Evolutionary conservation across 2,329 filamentous ascomycete genomes (phyloP).

Genomic region (Aureobasidium sp.): DNA sequence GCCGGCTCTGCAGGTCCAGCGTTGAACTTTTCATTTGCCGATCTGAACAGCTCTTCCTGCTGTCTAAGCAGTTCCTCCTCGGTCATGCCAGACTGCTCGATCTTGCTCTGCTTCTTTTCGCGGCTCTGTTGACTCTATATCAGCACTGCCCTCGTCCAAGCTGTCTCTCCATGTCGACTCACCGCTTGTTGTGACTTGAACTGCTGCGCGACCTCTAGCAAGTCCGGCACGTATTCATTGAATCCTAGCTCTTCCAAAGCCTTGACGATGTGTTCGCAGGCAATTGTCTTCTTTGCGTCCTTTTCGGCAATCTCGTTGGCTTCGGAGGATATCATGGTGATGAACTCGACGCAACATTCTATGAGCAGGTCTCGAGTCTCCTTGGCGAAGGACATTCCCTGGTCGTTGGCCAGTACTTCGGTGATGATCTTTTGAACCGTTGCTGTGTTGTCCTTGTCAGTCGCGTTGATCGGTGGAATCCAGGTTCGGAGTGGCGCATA

Average conservation of each 20-base stretch:
- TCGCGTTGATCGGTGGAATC: neutral
- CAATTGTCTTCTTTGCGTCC: conserved; percentile 98
- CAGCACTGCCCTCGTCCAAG: conserved; percentile 6
- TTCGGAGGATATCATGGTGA: conserved; percentile 95
- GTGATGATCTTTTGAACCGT: conserved; percentile 79
- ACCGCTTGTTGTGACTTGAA: conserved; percentile 93
- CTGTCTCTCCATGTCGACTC: conserved; percentile 23
- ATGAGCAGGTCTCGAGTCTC: conserved; percentile 92
- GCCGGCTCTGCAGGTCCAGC: conserved; percentile 16
- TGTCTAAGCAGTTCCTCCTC: conserved; percentile 82
- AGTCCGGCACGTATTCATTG: conserved; percentile 80
- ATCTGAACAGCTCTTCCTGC: conserved; percentile 86
- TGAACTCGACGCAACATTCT: conserved; percentile 98
- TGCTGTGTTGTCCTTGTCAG: conserved; percentile 34
- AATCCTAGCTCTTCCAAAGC: conserved; percentile 90
- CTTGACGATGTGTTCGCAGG: conserved; percentile 94
- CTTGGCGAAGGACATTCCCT: conserved; percentile 81
- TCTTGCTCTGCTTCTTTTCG: conserved; percentile 95
- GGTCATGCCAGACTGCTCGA: conserved; percentile 86
- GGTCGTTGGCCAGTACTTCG: conserved; percentile 75
- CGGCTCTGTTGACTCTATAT: conserved; percentile 53
- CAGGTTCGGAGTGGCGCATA: conserved; percentile 19
- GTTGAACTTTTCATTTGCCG: conserved; percentile 65
- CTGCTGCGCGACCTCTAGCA: conserved; percentile 77
- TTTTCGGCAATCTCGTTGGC: conserved; percentile 98